Conservation (phyloP, 179 eudicot genomes). For the Sideroxylon spinosum region DNA sequence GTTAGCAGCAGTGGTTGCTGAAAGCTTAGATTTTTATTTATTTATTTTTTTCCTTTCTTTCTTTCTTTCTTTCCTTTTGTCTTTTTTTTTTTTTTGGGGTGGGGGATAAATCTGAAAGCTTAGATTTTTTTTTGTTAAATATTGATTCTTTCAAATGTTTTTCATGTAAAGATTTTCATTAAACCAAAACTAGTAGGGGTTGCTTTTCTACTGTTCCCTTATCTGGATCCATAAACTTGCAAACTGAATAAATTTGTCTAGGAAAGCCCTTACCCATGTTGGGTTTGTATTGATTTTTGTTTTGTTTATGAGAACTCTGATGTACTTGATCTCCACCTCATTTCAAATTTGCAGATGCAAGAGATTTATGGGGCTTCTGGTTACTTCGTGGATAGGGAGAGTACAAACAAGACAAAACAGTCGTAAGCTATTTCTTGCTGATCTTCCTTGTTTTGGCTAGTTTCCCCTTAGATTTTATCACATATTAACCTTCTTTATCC, state of each 20-base stretch:
- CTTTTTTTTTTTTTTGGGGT: too few relatives aligned
- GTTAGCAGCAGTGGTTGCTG: neutral
- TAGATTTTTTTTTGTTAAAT: neutral
- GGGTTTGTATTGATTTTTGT: neutral
- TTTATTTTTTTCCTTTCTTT: too few relatives aligned
- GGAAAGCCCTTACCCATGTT: neutral
- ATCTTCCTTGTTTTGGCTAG: neutral
- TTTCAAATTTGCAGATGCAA: constrained; percentile 66
- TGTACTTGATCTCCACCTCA: constrained; percentile 1
- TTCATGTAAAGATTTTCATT: neutral
- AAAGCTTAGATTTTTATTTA: constrained; percentile 5
- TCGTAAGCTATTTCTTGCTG: constrained; percentile 40
- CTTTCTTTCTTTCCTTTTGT: too few relatives aligned
- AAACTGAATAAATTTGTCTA: neutral
- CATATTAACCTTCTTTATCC: neutral
- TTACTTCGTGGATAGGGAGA: constrained; percentile 60
- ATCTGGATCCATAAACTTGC: neutral
- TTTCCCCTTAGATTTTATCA: neutral
- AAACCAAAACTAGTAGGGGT: neutral
- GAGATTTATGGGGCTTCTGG: constrained; percentile 91
- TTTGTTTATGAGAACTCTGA: neutral
- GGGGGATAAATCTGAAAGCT: too few relatives aligned
- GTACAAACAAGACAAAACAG: constrained; percentile 40
- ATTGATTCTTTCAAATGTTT: neutral
- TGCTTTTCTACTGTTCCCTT: neutral